Base-by-base conservation (phyloP, 1,139 yeast genomes). In the Yamadazyma pseudoaaseri region DNA sequence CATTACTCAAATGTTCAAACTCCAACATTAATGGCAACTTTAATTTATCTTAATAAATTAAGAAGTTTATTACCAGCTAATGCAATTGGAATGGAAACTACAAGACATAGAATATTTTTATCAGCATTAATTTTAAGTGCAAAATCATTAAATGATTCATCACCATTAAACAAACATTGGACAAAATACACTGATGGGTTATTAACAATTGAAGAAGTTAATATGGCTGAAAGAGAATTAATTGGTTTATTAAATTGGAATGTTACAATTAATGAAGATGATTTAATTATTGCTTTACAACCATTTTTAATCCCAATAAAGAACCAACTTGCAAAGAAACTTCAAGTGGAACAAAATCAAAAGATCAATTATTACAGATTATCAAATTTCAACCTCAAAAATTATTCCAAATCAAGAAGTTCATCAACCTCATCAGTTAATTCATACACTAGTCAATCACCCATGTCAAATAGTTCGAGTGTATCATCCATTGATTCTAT, bases 91-190 rank as follows among this genome's bases (percentile, higher is more conserved):
- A 86, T 90, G 76, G 87, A 86, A 47, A 86, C 97, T 38, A 89
- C 97, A 5, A 78, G 95, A 54, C 97, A 92, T 64, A 73, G 97
- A 42, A 86, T 92, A 40, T 90, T 92, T 47, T 67, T 92, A 37
- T 95, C 96, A 0, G 79, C 96, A 28, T 70, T 92, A 42, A 86
- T 92, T 34, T 67, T 92, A 41, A 85, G 95, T 25, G 96, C 97
- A 16, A 92, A 92, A 64, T 81, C 81, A 44, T 74, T 90, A 44
- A 92, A 92, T 60, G 98, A 92, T 63, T 82, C 95, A 3, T 81
- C 94, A 12, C 98, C 97, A 32, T 75, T 90, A 58, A 92, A 92
- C 63, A 89, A 84, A 62, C 96, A 90, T 66, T 92, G 98, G 98
- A 83, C 95, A 11, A 73, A 77, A 41, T 90, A 89, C 65, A 87